A percentile compares a stretch with the other conserved stretches of the same genome.
These are phyloP conservation scores for Ustilago vetiveriae DNA, from an alignment of 1,284 basidiomycete genomes.

Conservation along the genomic window DNA sequence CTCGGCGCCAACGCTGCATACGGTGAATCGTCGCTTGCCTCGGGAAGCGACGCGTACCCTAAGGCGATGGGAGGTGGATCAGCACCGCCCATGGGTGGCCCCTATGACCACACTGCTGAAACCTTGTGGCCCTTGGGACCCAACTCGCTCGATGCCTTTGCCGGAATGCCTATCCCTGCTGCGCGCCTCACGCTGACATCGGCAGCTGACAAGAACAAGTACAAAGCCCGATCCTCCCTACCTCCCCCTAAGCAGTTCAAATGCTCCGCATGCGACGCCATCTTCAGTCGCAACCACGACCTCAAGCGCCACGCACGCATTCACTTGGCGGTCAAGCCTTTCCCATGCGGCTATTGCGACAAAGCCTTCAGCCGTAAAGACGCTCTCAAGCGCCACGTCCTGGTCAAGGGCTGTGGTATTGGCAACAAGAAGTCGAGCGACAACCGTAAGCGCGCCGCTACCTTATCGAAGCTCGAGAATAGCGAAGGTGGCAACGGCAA, in stretches of 20 bases:
- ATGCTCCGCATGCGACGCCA: slow-evolving; percentile 56
- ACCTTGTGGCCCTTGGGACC: slow-evolving; percentile 37
- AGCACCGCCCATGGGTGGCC: slow-evolving; percentile 5
- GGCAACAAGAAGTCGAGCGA: slow-evolving; percentile 48
- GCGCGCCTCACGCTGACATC: slow-evolving; percentile 38
- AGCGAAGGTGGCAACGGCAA: slow-evolving; percentile 12
- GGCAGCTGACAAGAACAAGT: slow-evolving; percentile 25
- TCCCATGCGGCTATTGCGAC: slow-evolving; percentile 53
- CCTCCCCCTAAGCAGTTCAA: slow-evolving; percentile 52
- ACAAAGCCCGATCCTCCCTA: slow-evolving; percentile 27
- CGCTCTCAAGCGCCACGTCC: slow-evolving; percentile 57
- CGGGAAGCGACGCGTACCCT: slow-evolving; percentile 16
- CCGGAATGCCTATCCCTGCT: slow-evolving; percentile 28
- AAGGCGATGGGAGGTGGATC: slow-evolving; percentile 14
- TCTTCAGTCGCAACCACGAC: slow-evolving; percentile 63
- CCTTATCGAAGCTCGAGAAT: slow-evolving; percentile 38
- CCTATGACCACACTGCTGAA: slow-evolving; percentile 31
- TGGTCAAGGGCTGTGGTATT: slow-evolving; percentile 55
- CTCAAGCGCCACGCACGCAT: slow-evolving; percentile 63
- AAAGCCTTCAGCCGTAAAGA: slow-evolving; percentile 62
- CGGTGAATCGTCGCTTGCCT: slow-evolving; percentile 18
- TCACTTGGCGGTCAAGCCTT: slow-evolving; percentile 62
- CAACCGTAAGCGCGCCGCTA: slow-evolving; percentile 31
- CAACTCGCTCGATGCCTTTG: slow-evolving; percentile 42
- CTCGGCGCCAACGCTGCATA: slow-evolving; percentile 21